Evolutionary conservation across 2,329 filamentous ascomycete species (phyloP).

Genomic region (Orbilia quercus): DNA sequence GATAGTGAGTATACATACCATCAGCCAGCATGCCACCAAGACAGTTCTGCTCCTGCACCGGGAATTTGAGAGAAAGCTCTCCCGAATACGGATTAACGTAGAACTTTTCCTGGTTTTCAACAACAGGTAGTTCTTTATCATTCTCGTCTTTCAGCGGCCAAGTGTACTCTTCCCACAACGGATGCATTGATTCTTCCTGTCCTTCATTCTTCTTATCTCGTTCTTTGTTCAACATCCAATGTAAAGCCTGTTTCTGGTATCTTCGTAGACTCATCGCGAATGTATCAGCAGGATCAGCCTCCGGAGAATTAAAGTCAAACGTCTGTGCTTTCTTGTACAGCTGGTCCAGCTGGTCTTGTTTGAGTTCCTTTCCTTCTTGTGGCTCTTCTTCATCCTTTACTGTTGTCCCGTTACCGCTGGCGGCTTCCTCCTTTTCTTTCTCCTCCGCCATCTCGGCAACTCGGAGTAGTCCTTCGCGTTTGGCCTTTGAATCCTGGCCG

Average conservation of each 20-base stretch:
- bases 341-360: constrained; percentile 93
- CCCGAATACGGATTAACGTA: constrained; percentile 98
- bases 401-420: constrained; percentile 30
- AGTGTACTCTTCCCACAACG: constrained; percentile 92
- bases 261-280: constrained; percentile 86
- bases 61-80: constrained; percentile 90
- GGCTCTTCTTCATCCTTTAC: constrained; percentile 70
- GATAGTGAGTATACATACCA: constrained; percentile 60
- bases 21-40: constrained; percentile 92
- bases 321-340: constrained; percentile 96
- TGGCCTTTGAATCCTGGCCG: constrained; percentile 78
- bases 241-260: constrained; percentile 92
- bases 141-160: constrained; percentile 92
- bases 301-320: constrained; percentile 92
- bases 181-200: constrained; percentile 87
- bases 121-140: constrained; percentile 75
- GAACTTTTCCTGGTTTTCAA: constrained; percentile 77
- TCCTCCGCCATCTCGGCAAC: constrained; percentile 91
- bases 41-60: constrained; percentile 92
- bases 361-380: constrained; percentile 89
- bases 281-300: constrained; percentile 81
- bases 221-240: constrained; percentile 98
- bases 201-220: constrained; percentile 73
- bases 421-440: constrained; percentile 69
- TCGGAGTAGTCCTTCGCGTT: constrained; percentile 76